Evolutionary conservation across 169 alveolate genomes (phyloP), one percentile per base, ranked within the genome.

Genomic region (Plasmodium coatneyi): DNA sequence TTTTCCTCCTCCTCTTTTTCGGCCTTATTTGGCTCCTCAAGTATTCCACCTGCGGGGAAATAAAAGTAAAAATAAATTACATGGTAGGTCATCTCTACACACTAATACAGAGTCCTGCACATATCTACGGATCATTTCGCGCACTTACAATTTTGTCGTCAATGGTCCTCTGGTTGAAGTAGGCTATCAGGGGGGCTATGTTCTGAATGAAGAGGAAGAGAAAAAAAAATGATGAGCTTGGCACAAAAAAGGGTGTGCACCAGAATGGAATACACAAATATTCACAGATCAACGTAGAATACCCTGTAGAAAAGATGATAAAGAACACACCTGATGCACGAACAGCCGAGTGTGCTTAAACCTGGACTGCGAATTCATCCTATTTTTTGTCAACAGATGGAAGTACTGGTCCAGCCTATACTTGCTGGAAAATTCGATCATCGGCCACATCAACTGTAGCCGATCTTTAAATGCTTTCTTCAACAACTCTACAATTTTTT

Each of bases 321-420:
- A n/a, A 5, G n/a, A 60, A 72, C 54, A 0, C 66, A 84, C 93
- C 84, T 84, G 93, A 28, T 84, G 83, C 30, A 84, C 93, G 56
- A 72, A 9, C 22, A 84, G 66, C 84, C 30, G 52, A 3, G 93
- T 74, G 32, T 89, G 72, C 52, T 80, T 89, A 39, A 89, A 89
- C 39, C 46, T 79, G 2, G 94, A 89, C 30, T 89, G 36, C 34
- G 41, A 7, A 60, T 79, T 46, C n/a, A 60, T 79, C 81, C 84
- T 89, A 49, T 89, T 78, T 66, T 89, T 89, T 39, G 90, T 86
- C 32, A 89, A 70, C 28, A 89, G 70, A 89, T 89, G 94, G 71
- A 89, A 89, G 39, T 79, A 89, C n/a, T 89, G 94, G 82, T 89
- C 94, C 25, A 89, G 39, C 49, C 94, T 78, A 79, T 89, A 89